Conservation (phyloP, 2,329 filamentous ascomycete genomes). For the Fusarium succisae region DNA sequence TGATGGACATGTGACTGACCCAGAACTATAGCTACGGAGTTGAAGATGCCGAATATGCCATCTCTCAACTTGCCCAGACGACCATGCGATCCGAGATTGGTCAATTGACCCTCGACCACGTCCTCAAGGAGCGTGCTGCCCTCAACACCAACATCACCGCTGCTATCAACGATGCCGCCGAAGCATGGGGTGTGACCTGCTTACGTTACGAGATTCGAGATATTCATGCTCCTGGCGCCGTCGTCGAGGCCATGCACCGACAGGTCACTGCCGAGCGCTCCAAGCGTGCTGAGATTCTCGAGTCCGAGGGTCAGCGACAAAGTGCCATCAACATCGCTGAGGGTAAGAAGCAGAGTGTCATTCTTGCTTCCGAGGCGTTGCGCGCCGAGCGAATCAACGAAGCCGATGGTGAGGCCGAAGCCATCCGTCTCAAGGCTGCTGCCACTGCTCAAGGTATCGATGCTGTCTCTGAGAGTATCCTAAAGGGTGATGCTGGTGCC, state of each 20-base stretch:
- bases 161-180: conserved; percentile 96
- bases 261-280: conserved; percentile 97
- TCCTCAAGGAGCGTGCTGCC: conserved; percentile 94
- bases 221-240: conserved; percentile 92
- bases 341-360: conserved; percentile 95
- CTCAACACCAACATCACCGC: conserved; percentile 99
- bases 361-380: conserved; percentile 92
- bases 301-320: conserved; percentile 96
- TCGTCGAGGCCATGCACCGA: conserved; percentile 97
- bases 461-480: conserved; percentile 80
- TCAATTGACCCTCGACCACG: conserved; percentile 94
- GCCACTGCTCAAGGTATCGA: conserved; percentile 92
- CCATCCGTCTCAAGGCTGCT: conserved; percentile 84
- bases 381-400: conserved; percentile 92
- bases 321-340: conserved; percentile 99
- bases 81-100: conserved; percentile 99
- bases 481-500: conserved; percentile 76
- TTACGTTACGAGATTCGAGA: conserved; percentile 98
- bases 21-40: conserved; percentile 82
- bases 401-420: conserved; percentile 92
- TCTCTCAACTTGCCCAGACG: conserved; percentile 96
- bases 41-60: conserved; percentile 98
- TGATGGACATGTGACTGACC: conserved; percentile 7
- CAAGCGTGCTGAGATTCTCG: conserved; percentile 96
- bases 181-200: conserved; percentile 96